Conservation (phyloP, 2,329 filamentous ascomycete species). For the Sclerotinia nivalis region DNA sequence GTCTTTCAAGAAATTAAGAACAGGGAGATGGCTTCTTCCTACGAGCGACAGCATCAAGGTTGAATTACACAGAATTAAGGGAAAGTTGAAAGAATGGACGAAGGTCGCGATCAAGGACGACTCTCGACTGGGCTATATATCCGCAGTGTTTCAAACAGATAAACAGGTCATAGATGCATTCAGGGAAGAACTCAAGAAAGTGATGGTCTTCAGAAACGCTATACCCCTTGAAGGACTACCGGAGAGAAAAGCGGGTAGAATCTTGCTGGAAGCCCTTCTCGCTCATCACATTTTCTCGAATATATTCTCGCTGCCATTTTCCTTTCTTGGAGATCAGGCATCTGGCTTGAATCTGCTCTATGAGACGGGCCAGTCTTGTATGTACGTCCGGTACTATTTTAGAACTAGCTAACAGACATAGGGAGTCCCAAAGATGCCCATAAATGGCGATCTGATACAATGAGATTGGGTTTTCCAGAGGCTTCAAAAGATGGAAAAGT, state of each 20-base stretch:
- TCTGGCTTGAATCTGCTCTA: background rate
- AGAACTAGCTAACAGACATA: background rate
- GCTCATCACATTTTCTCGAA: background rate
- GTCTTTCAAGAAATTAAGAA: background rate
- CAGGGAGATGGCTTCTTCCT: background rate
- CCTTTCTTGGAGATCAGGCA: background rate
- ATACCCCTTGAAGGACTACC: background rate
- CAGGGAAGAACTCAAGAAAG: background rate
- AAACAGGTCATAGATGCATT: background rate
- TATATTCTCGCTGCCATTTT: background rate
- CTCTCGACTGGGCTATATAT: background rate
- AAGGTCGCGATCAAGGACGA: background rate
- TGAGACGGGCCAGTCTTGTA: background rate
- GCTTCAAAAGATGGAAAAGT: conserved; percentile 3
- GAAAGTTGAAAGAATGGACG: background rate
- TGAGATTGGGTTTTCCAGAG: conserved; percentile 11
- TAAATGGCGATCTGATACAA: conserved; percentile 30
- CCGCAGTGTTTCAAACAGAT: background rate
- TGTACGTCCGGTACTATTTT: background rate
- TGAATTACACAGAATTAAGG: background rate
- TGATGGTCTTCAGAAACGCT: background rate
- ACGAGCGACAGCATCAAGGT: rapidly evolving
- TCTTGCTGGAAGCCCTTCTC: background rate
- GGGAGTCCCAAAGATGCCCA: conserved; percentile 29
- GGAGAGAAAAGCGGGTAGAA: background rate